phyloP scores from a whole-genome alignment of 1,284 basidiomycete species.

The Malassezia pachydermatis region DNA sequence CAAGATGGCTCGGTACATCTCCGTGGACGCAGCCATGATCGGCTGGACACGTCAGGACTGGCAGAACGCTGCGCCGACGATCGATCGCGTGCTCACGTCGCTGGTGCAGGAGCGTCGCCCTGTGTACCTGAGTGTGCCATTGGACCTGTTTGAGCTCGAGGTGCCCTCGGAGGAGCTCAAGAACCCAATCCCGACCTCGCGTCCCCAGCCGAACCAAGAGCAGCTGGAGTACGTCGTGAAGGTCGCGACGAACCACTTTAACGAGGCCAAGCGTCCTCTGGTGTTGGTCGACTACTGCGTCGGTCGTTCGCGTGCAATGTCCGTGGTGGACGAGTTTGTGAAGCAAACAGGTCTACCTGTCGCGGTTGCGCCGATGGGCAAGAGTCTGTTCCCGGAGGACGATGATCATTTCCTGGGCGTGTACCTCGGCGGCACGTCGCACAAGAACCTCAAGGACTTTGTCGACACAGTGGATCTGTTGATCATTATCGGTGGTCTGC shows the following conservation, averaged over 20 bases:
- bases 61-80: conserved; percentile 39
- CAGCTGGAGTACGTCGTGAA: conserved; percentile 64
- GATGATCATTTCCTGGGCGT: conserved; percentile 79
- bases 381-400: conserved; percentile 67
- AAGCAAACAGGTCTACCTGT: conserved; percentile 54
- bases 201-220: conserved; percentile 53
- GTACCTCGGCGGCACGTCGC: conserved; percentile 43
- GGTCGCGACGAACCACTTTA: conserved; percentile 45
- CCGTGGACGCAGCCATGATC: conserved; percentile 57
- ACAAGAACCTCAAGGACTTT: conserved; percentile 59
- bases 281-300: conserved; percentile 82
- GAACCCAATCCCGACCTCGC: conserved; percentile 50
- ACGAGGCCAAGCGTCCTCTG: conserved; percentile 60
- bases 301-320: conserved; percentile 64
- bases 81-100: conserved; percentile 68
- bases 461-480: conserved; percentile 75
- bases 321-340: conserved; percentile 62
- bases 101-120: conserved; percentile 67
- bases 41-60: conserved; percentile 4
- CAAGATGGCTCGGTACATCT: conserved; percentile 66
- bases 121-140: conserved; percentile 78
- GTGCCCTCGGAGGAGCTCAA: conserved; percentile 61
- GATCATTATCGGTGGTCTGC: conserved; percentile 67
- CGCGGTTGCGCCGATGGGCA: conserved; percentile 71
- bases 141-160: conserved; percentile 64